Conservation (phyloP, 1,139 yeast species). For the Sugiyamaella paludigena region DNA sequence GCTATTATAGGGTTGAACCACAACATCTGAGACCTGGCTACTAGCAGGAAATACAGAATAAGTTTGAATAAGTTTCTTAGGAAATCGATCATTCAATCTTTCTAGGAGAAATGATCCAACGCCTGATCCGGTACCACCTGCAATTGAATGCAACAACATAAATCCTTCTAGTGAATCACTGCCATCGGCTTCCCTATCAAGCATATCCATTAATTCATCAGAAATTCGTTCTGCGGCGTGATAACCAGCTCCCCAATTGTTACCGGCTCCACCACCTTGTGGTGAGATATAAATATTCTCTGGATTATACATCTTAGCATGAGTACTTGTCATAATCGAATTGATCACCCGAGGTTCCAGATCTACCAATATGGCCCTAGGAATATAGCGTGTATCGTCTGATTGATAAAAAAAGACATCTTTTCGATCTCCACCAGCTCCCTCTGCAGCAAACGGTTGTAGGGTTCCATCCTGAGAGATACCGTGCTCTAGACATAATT, state of each 20-base stretch:
- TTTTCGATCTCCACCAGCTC: conserved; percentile 62
- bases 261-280: conserved; percentile 81
- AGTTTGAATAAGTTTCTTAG: conserved; percentile 79
- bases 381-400: conserved; percentile 77
- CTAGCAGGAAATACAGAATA: conserved; percentile 78
- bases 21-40: conserved; percentile 78
- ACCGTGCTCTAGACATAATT: conserved; percentile 85
- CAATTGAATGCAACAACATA: conserved; percentile 91
- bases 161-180: conserved; percentile 90
- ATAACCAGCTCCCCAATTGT: conserved; percentile 93
- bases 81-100: conserved; percentile 72
- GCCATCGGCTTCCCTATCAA: conserved; percentile 87
- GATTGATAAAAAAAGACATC: conserved; percentile 80
- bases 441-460: conserved; percentile 33
- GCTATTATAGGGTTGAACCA: conserved; percentile 94
- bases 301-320: conserved; percentile 75
- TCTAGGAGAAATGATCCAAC: conserved; percentile 83
- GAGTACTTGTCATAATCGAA: conserved; percentile 52
- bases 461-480: conserved; percentile 69
- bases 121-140: conserved; percentile 98
- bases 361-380: conserved; percentile 81
- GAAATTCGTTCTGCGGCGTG: conserved; percentile 65
- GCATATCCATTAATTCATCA: conserved; percentile 74
- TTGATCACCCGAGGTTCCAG: conserved; percentile 87
- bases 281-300: conserved; percentile 76